Base-by-base conservation (phyloP, 495 filamentous ascomycete genomes). In the Neurospora tetraspora region DNA sequence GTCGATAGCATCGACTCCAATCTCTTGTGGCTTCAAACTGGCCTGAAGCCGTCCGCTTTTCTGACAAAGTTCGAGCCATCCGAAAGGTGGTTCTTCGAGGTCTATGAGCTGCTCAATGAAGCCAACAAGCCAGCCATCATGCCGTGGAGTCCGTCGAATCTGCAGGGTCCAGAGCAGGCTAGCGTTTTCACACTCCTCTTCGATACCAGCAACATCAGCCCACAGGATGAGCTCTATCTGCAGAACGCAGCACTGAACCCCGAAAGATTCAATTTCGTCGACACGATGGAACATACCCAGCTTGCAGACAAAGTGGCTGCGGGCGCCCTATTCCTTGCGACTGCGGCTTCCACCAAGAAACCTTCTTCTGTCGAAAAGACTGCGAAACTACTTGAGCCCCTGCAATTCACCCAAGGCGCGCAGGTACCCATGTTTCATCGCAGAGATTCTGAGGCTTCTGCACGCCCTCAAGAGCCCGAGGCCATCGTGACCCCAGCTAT, bases 1-100 rank as follows among this genome's bases (percentile, higher is more conserved):
- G 84, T 84, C 83, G 78, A 84, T 70, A 81, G 84, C 72, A 77
- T 84, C 14, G 83, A 85, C 75, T 84, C 82, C 16, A 71, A 83
- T 20, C 78, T 84, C 39, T 79, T 83, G 77, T 85, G 83, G 83
- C 68, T 84, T 73, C 83, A 85, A 73, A 82, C 78, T 7, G 81
- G 78, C 27, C 78, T 85, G 31, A 80, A 76, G 14, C 80, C 83
- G 38, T 76, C 80, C 36, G 72, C 78, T 23, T 71, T 71, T 16
- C 71, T 81, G 9, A 78, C 78, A 1, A 36, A 71, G 6, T 37
- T 84, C 45, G 79, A 80, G 72, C 77, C 78, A 34, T 65, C 53
- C 53, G 2, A 34, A 16, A 12, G 53, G 7, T 36, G 34, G 34
- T 36, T 34, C 31, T 65, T 4, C 14, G 27, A 27, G 53, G 53